Evolutionary conservation across 129 eudicot species (phyloP).

Genomic region (Silybum marianum): DNA sequence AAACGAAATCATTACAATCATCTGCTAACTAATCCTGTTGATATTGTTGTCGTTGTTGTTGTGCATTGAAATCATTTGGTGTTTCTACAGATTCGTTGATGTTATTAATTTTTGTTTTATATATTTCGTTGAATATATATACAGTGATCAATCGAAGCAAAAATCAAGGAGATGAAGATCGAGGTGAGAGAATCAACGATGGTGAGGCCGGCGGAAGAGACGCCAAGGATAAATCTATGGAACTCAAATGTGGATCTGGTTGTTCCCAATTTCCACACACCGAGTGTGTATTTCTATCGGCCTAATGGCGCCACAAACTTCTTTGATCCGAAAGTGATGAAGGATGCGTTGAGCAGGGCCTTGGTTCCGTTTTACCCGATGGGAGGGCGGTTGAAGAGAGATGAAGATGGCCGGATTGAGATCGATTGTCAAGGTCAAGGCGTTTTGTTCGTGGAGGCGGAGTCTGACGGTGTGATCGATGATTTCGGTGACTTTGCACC

Average conservation of each 20-base stretch:
- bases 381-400: constrained; percentile 75
- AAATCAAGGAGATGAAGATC: constrained; percentile 54
- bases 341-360: constrained; percentile 57
- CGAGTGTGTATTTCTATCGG: constrained; percentile 68
- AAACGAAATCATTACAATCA: too few relatives aligned
- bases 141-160: neutral
- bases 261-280: constrained; percentile 67
- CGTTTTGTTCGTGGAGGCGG: constrained; percentile 82
- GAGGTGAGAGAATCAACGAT: constrained; percentile 53
- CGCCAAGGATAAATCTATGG: constrained; percentile 61
- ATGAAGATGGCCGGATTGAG: constrained; percentile 77
- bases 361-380: constrained; percentile 82
- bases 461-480: constrained; percentile 54
- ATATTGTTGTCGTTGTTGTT: neutral
- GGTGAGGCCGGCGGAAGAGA: constrained; percentile 65
- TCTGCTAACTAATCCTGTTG: too few relatives aligned
- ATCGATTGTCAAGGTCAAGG: constrained; percentile 86
- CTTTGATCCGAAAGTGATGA: constrained; percentile 61
- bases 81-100: neutral
- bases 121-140: neutral
- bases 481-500: constrained; percentile 88
- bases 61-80: neutral
- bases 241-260: constrained; percentile 69
- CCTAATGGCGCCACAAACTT: constrained; percentile 58
- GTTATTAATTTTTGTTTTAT: neutral